Conservation (phyloP, 805 yeast genomes). For the Lipomyces yamadae region DNA sequence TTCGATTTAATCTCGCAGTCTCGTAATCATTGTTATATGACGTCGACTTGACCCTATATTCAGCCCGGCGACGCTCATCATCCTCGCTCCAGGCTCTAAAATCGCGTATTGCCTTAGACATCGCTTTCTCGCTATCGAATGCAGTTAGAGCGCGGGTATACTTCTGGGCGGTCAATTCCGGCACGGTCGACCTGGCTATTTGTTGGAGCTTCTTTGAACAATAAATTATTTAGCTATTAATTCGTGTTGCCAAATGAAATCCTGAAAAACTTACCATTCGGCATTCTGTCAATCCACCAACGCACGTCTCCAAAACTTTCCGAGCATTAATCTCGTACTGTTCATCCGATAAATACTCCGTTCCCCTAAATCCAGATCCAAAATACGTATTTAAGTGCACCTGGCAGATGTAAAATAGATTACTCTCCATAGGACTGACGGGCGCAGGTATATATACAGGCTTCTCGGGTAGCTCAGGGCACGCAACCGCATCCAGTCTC, state of each 20-base stretch:
- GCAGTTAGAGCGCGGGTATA: constrained; percentile 3
- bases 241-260: too few relatives aligned
- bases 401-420: constrained; percentile 7
- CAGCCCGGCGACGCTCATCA: constrained; percentile 11
- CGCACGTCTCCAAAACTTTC: neutral
- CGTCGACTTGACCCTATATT: constrained; percentile 3
- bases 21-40: constrained; percentile 4
- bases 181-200: neutral
- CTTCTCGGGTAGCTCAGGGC: constrained; percentile 4
- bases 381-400: neutral
- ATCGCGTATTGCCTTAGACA: neutral
- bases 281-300: constrained; percentile 4
- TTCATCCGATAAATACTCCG: neutral
- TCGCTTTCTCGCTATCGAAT: constrained; percentile 1
- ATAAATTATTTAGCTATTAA: too few relatives aligned
- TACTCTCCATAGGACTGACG: neutral
- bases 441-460: constrained; percentile 7
- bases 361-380: constrained; percentile 11
- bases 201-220: constrained; percentile 1
- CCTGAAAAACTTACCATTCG: neutral
- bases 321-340: neutral
- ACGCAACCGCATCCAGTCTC: constrained; percentile 11
- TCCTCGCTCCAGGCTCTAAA: constrained; percentile 14
- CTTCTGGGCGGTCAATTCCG: neutral
- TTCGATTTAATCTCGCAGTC: constrained; percentile 10